A percentile compares a stretch with the other conserved stretches of the same genome.
Conservation (phyloP, 345 rosid species). For the Rhodamnia rubescens region DNA sequence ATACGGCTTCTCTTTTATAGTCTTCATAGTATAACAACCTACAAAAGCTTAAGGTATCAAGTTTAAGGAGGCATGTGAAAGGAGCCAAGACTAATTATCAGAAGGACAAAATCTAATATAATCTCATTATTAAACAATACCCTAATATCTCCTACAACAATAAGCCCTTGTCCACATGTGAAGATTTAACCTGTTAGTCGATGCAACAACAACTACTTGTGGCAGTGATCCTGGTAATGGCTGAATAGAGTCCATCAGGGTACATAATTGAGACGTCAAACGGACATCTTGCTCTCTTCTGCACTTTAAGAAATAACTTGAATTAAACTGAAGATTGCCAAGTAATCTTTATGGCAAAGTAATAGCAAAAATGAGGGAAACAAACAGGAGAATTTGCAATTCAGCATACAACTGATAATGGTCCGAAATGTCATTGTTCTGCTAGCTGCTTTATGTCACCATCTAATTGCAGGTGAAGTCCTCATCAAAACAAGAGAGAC, state of each 20-base stretch:
- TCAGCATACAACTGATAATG: background rate
- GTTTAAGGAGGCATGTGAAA: background rate
- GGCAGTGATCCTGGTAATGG: constrained; percentile 27
- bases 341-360: background rate
- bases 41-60: background rate
- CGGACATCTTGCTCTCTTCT: constrained; percentile 79
- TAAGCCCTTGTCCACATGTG: background rate
- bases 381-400: background rate
- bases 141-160: background rate
- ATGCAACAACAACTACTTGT: constrained; percentile 68
- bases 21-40: background rate
- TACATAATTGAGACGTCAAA: constrained; percentile 57
- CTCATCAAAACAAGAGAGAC: background rate
- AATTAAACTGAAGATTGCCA: background rate
- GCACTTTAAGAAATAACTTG: constrained; percentile 16
- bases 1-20: background rate
- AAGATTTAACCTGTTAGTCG: constrained; percentile 70
- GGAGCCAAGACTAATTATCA: background rate
- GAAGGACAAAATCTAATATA: background rate
- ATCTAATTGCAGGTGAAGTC: background rate
- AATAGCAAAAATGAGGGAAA: background rate
- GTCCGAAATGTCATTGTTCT: background rate
- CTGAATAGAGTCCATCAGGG: constrained; percentile 73
- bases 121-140: background rate
- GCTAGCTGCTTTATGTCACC: background rate